Evolutionary conservation across 78 protist genomes (phyloP).

Genomic region (Chrysochromulina parva): DNA sequence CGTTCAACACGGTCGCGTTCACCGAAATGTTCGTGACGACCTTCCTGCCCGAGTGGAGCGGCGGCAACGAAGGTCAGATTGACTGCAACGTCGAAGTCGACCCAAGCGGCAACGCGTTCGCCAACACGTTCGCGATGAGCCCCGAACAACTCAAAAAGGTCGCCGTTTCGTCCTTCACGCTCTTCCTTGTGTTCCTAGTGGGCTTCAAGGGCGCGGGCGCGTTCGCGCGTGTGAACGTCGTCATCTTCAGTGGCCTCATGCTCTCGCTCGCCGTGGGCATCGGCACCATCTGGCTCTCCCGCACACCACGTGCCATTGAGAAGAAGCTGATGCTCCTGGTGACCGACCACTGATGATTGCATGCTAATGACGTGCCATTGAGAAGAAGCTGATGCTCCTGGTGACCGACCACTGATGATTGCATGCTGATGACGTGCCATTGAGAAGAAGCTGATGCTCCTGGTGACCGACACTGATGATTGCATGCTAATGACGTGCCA

Average conservation of each 20-base stretch:
- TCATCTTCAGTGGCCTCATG: conserved; percentile 33
- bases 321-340: background rate
- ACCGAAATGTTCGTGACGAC: background rate
- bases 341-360: background rate
- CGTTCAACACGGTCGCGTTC: conserved; percentile 73
- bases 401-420: too few species aligned
- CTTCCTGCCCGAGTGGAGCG: background rate
- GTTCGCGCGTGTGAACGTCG: conserved; percentile 12
- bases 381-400: too few species aligned
- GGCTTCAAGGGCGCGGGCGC: conserved; percentile 33
- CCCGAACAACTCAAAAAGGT: too few species aligned
- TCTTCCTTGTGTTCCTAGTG: background rate
- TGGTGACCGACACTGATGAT: too few species aligned
- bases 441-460: too few species aligned
- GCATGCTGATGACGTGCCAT: too few species aligned
- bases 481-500: too few species aligned
- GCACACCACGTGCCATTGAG: too few species aligned
- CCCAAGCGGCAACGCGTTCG: background rate
- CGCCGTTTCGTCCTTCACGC: background rate
- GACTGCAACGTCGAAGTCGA: too few species aligned
- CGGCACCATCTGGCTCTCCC: background rate
- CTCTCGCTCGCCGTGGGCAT: conserved; percentile 31
- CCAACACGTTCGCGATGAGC: background rate
- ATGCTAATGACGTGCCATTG: too few species aligned
- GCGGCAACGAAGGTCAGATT: too few species aligned